Base-by-base conservation (phyloP, 73 alveolate species). In the Symbiodinium natans region DNA sequence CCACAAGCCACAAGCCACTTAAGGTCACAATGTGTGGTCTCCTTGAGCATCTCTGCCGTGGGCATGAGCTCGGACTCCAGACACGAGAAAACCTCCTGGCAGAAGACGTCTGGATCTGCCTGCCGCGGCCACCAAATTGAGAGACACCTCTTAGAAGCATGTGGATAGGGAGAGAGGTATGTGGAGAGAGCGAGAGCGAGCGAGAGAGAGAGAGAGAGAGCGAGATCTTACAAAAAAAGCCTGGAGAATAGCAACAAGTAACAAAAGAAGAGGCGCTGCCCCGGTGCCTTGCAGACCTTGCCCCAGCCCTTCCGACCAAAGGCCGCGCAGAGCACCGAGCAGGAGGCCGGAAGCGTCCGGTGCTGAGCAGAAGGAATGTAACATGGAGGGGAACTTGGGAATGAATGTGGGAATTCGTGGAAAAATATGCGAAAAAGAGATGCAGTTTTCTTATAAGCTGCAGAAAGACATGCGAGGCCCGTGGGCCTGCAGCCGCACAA, bases 251-350 rank as follows among this genome's bases (percentile, higher is more conserved):
- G n/a, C n/a, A n/a, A n/a, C n/a, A n/a, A n/a, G n/a, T n/a, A n/a
- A n/a, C n/a, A n/a, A n/a, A n/a, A n/a, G n/a, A n/a, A n/a, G n/a
- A n/a, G n/a, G n/a, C 63, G 80, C 48, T 33, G 38, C 25, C 5
- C 85, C 43, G 7, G 19, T 19, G 94, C 95, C 95, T 92, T 75
- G 90, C 98, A 92, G 89, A 92, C 31, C 63, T 46, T 71, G 29
- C 80, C 36, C 98, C 98, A 92, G 63, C 54, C 73, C 59, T 75
- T 71, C n/a, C 98, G 33, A 9, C 98, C 98, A 42, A 92, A 92
- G 40, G 98, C 98, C 52, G 89, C 43, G 98, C 98, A 71, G 36
- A 92, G 42, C n/a, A 74, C 74, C 13, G 98, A 92, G 41, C 98
- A 92, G 41, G 90, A 73, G 36, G 98, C 98, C 31, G 98, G 92